Evolutionary conservation across 345 rosid genomes (phyloP).

Genomic region (Corchorus capsularis): DNA sequence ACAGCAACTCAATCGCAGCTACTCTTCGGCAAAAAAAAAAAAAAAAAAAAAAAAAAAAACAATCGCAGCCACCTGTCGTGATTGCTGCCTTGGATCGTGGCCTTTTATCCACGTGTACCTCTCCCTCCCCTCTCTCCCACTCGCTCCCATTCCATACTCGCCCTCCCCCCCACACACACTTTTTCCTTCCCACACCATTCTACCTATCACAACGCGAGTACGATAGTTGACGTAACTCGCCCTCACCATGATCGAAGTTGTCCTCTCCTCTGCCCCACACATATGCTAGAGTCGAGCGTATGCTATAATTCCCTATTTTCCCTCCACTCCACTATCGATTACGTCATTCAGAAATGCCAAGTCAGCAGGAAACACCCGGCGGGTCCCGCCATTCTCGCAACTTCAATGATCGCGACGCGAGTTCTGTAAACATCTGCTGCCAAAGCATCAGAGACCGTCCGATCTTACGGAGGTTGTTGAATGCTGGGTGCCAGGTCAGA

Average conservation of each 20-base stretch:
- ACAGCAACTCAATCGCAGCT: constrained; percentile 10
- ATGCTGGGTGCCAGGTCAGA: constrained; percentile 28
- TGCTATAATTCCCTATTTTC: neutral
- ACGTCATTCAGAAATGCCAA: constrained; percentile 13
- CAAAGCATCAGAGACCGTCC: constrained; percentile 19
- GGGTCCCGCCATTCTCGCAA: constrained; percentile 15
- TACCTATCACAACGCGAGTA: neutral
- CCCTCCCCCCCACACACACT: neutral
- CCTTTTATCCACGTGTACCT: constrained; percentile 24
- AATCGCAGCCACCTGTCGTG: constrained; percentile 6
- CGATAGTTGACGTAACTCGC: neutral
- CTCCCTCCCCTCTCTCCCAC: neutral
- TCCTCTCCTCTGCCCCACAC: neutral
- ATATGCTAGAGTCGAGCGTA: neutral
- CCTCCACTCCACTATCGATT: neutral
- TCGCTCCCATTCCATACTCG: neutral
- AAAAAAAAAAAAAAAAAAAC: neutral
- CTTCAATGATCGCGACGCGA: constrained; percentile 8
- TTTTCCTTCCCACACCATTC: neutral
- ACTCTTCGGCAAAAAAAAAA: no score
- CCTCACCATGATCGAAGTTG: neutral
- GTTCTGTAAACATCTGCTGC: neutral
- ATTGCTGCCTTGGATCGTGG: constrained; percentile 23
- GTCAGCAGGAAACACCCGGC: neutral
- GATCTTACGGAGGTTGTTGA: constrained; percentile 22